Conservation (phyloP, 2,329 filamentous ascomycete genomes). For the Talaromyces rugulosus region DNA sequence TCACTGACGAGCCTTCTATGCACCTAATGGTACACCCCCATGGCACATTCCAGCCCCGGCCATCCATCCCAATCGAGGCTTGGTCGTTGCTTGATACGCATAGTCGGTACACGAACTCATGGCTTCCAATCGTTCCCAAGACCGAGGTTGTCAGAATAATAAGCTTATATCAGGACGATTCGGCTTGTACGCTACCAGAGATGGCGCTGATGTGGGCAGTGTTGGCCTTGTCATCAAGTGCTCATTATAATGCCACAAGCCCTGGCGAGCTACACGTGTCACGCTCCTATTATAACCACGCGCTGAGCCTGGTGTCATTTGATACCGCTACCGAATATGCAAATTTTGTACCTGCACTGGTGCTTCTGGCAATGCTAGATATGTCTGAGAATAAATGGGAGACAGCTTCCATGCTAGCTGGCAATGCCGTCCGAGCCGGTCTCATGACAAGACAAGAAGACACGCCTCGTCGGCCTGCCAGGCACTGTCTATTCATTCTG, state of each 20-base stretch:
- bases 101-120: not conserved
- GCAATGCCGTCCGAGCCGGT: not conserved
- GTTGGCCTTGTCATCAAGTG: not conserved
- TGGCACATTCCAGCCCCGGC: not conserved
- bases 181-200: not conserved
- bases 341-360: not conserved
- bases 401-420: not conserved
- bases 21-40: not conserved
- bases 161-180: not conserved
- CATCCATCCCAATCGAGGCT: not conserved
- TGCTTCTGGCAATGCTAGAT: not conserved
- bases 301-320: not conserved
- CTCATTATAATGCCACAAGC: not conserved
- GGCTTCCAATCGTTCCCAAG: not conserved
- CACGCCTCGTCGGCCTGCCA: not conserved
- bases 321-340: not conserved
- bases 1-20: not conserved
- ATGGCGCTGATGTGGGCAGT: not conserved
- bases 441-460: not conserved
- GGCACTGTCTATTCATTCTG: not conserved
- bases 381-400: not conserved
- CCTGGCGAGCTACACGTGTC: not conserved
- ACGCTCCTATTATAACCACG: not conserved
- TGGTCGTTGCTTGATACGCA: not conserved
- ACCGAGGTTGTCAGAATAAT: not conserved